Evolutionary conservation across 345 rosid species (phyloP).

Genomic region (Aethionema arabicum): DNA sequence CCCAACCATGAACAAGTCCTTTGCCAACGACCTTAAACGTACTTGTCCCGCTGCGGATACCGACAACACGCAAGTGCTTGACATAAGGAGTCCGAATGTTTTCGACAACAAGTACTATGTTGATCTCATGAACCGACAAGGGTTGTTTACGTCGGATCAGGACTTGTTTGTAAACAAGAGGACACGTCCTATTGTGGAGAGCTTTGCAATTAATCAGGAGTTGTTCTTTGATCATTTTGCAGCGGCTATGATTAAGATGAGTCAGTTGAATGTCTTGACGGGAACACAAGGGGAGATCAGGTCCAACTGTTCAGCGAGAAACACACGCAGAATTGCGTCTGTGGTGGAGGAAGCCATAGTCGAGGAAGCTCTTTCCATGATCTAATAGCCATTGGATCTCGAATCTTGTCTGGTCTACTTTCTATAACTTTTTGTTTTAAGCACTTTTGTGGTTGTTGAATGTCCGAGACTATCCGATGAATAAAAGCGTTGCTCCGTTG

Average conservation of each 20-base stretch:
- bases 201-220: conserved; percentile 55
- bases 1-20: conserved; percentile 63
- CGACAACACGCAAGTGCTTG: conserved; percentile 49
- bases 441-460: conserved; percentile 22
- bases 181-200: conserved; percentile 58
- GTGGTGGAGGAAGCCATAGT: conserved; percentile 47
- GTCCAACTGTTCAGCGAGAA: conserved; percentile 65
- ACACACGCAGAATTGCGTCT: conserved; percentile 46
- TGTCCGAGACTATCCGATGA: conserved; percentile 31
- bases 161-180: conserved; percentile 58
- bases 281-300: conserved; percentile 74
- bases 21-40: conserved; percentile 52
- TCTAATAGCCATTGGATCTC: conserved; percentile 18
- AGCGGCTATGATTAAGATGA: conserved; percentile 67
- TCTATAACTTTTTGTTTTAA: conserved; percentile 2
- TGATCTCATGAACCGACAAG: conserved; percentile 76
- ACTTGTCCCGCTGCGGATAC: conserved; percentile 51
- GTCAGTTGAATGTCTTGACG: conserved; percentile 59
- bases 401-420: background rate
- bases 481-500: conserved; percentile 25
- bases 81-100: conserved; percentile 59
- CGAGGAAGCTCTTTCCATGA: conserved; percentile 42
- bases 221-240: conserved; percentile 69
- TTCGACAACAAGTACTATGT: conserved; percentile 89
- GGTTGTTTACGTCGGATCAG: conserved; percentile 84